Percentiles rank a stretch among this genome's conserved stretches.
These are phyloP conservation scores for Celoporthe dispersa DNA, from an alignment of 2,329 filamentous ascomycete genomes.

Conservation along the genomic window DNA sequence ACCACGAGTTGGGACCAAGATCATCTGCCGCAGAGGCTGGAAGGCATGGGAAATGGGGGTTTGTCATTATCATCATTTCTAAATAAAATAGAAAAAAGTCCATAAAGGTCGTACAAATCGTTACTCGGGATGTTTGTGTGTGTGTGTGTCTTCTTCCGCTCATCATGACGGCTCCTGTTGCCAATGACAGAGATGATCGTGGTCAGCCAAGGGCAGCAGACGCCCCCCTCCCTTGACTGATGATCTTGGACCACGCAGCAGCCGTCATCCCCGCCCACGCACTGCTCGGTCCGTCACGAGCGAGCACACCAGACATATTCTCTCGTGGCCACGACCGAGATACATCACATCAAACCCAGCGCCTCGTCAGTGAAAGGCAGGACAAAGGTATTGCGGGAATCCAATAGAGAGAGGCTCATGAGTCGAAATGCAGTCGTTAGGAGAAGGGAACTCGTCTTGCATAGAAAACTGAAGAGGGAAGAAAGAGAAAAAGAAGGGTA, in stretches of 20 bases:
- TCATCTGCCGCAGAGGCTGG: background rate
- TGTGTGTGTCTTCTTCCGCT: slow-evolving; percentile 18
- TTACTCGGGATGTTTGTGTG: slow-evolving; percentile 23
- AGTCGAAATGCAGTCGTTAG: background rate
- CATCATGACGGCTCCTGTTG: background rate
- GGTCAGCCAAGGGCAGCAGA: background rate
- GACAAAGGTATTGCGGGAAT: background rate
- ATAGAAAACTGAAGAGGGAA: background rate
- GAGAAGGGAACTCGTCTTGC: background rate
- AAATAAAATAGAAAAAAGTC: background rate
- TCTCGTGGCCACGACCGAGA: background rate
- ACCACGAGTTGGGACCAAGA: background rate
- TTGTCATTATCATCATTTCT: slow-evolving; percentile 30
- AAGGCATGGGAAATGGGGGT: background rate
- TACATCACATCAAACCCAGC: background rate
- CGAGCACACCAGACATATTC: background rate
- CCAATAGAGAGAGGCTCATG: background rate
- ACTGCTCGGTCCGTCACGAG: background rate
- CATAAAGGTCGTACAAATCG: slow-evolving; percentile 26
- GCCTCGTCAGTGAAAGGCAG: background rate
- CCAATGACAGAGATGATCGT: background rate
- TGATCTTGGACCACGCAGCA: background rate
- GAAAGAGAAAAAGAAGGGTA: background rate
- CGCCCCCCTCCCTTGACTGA: background rate
- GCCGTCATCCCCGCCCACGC: background rate